Evolutionary conservation across 208 protist species (phyloP), one percentile per base, ranked within the genome.

Genomic region (Borovskyia barvae): DNA sequence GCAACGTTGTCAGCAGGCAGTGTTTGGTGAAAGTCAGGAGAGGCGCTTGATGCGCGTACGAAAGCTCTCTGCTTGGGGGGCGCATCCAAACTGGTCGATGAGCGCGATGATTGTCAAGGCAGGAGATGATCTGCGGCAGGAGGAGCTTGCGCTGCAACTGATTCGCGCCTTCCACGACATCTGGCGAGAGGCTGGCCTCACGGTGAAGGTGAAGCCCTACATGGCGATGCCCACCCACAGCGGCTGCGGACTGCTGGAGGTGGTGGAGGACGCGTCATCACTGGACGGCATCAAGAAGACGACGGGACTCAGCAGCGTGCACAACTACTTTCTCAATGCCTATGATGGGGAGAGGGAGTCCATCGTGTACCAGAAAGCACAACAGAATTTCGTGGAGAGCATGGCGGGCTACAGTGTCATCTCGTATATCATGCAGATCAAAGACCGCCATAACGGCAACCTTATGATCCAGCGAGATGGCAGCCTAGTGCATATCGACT

Each of bases 401-500:
- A 85, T 97, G 75, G 96, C 95, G 9, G 97, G 86, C 19, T 99
- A 98, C 69, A 97, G 94, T 45, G 72, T 98, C 42, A 77, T 98
- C 11, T 85, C 74, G 15, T 98, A 98, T 75, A 78, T 99, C 15
- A 59, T 99, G 25, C 90, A 97, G 54, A 83, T 98, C 40, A 98
- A 98, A 49, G 95, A 98, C 50, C 62, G 96, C 19, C 95, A 98
- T 68, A 98, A 98, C 58, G 95, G 95, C 37, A 98, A 98, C 75
- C 87, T 98, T 45, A 88, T 98, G 78, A 75, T 98, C 17, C 71
- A 82, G 7, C 77, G 76, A 36, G 66, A 91, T n/a, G 97, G 97
- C 32, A 56, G 78, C 29, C 50, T 99, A 28, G 78, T 98, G 9
- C 97, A 99, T 76, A 99, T 99, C 58, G 97, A 99, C 77, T 99